Evolutionary conservation across 805 yeast species (phyloP).

Genomic region (Suhomyces pyralidae): DNA sequence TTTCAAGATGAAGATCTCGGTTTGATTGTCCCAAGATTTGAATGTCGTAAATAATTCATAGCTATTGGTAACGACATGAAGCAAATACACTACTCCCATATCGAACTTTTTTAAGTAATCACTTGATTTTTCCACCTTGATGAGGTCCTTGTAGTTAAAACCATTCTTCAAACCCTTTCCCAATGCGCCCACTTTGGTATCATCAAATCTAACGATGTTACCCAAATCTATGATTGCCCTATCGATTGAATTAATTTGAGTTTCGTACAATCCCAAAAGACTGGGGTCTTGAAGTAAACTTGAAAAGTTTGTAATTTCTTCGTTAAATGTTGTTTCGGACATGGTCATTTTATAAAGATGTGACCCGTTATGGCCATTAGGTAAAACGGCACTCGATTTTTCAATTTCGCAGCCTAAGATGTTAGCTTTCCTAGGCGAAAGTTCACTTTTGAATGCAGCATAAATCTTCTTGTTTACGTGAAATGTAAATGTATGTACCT

Average conservation of each 20-base stretch:
- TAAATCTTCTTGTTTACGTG: slow-evolving; percentile 73
- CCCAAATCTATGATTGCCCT: slow-evolving; percentile 82
- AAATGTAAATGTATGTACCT: slow-evolving; percentile 69
- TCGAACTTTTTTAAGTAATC: slow-evolving; percentile 53
- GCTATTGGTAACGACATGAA: slow-evolving; percentile 69
- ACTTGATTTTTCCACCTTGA: slow-evolving; percentile 44
- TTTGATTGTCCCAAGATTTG: slow-evolving; percentile 56
- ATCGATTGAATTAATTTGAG: slow-evolving; percentile 63
- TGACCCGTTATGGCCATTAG: slow-evolving; percentile 59
- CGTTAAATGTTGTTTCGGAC: slow-evolving; percentile 60
- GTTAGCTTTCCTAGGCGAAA: slow-evolving; percentile 31
- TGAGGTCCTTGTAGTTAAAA: slow-evolving; percentile 60
- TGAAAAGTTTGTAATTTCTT: slow-evolving; percentile 55
- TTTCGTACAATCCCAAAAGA: slow-evolving; percentile 72
- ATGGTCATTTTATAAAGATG: slow-evolving; percentile 61
- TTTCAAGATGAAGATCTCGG: slow-evolving; percentile 56
- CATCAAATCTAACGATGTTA: slow-evolving; percentile 64
- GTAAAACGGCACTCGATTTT: slow-evolving; percentile 59
- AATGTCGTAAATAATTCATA: slow-evolving; percentile 72
- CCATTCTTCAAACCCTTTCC: slow-evolving; percentile 86
- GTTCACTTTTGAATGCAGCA: slow-evolving; percentile 56
- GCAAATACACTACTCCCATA: slow-evolving; percentile 59
- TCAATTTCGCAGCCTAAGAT: slow-evolving; percentile 56
- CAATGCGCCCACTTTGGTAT: slow-evolving; percentile 71
- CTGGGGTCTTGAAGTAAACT: slow-evolving; percentile 61